Percentiles rank a stretch among this genome's conserved stretches.
These are phyloP conservation scores for Phyllosticta capitalensis DNA, from an alignment of 2,329 filamentous ascomycete species.

Conservation along the genomic window DNA sequence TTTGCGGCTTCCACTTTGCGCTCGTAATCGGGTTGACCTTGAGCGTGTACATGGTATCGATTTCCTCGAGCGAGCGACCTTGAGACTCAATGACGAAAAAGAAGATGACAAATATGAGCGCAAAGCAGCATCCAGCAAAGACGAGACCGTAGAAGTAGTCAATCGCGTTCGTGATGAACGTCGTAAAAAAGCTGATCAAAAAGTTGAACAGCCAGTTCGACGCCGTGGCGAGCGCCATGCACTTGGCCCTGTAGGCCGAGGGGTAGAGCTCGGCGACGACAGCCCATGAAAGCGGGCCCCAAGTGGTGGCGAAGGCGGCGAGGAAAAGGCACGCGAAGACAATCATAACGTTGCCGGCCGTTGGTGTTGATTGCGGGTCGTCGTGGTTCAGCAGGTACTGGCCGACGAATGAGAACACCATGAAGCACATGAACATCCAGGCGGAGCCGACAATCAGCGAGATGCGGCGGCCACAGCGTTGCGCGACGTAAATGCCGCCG, in stretches of 20 bases:
- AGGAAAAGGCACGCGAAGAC: constrained; percentile 29
- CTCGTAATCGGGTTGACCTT: constrained; percentile 51
- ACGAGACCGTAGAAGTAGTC: constrained; percentile 32
- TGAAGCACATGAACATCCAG: constrained; percentile 45
- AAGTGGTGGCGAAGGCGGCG: constrained; percentile 26
- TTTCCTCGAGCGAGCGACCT: constrained; percentile 30
- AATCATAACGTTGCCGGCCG: constrained; percentile 24
- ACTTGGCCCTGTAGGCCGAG: constrained; percentile 24
- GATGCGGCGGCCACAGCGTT: constrained; percentile 40
- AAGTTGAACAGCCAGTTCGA: constrained; percentile 27
- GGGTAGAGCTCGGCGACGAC: constrained; percentile 28
- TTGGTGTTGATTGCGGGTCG: constrained; percentile 15
- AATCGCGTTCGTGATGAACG: constrained; percentile 21
- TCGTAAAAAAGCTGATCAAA: constrained; percentile 44
- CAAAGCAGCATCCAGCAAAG: constrained; percentile 28
- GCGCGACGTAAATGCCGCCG: constrained; percentile 38
- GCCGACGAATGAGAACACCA: constrained; percentile 38
- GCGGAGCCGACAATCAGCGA: constrained; percentile 37
- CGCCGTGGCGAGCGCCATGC: constrained; percentile 30
- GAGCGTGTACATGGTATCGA: constrained; percentile 50
- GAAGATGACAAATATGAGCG: constrained; percentile 25
- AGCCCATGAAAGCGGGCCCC: constrained; percentile 25
- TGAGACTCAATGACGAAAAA: constrained; percentile 32
- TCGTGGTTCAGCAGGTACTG: constrained; percentile 27
- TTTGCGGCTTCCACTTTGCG: constrained; percentile 38